These are phyloP conservation scores for Phytophthora pistaciae DNA, from an alignment of 352 stramenopile genomes.

Conservation along the genomic window DNA sequence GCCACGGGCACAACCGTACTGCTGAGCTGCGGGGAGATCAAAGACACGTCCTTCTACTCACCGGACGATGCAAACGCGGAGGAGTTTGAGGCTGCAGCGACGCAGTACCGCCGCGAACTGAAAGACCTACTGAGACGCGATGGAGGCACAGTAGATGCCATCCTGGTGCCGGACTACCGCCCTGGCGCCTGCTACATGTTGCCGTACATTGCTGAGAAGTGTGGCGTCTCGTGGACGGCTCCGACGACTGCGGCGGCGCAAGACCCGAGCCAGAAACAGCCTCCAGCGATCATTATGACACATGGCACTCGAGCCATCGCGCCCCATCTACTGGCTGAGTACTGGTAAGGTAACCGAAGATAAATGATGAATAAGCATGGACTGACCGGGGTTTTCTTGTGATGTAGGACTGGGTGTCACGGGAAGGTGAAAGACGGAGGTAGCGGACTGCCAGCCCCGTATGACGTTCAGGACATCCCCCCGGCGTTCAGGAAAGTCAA, in stretches of 20 bases:
- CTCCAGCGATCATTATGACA: conserved; percentile 74
- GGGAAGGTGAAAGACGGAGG: conserved; percentile 52
- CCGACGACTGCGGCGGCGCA: conserved; percentile 8
- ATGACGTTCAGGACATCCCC: conserved; percentile 68
- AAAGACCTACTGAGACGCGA: conserved; percentile 61
- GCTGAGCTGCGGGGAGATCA: conserved; percentile 68
- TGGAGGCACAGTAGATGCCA: conserved; percentile 51
- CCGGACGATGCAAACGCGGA: conserved; percentile 52
- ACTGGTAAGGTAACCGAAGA: conserved; percentile 50
- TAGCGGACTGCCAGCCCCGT: conserved; percentile 60
- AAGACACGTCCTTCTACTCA: conserved; percentile 29
- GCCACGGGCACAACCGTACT: conserved; percentile 55
- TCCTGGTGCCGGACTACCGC: conserved; percentile 78
- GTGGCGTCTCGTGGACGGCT: conserved; percentile 30
- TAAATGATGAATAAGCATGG: not conserved
- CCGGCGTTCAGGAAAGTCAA: conserved; percentile 62
- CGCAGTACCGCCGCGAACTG: conserved; percentile 68
- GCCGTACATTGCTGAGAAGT: conserved; percentile 77
- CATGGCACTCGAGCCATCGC: conserved; percentile 80
- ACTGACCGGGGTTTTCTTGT: conserved; percentile 10
- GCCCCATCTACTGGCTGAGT: conserved; percentile 76
- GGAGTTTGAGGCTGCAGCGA: conserved; percentile 33
- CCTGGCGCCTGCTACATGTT: conserved; percentile 78
- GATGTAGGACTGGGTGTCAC: conserved; percentile 50
- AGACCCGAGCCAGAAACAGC: conserved; percentile 36